Evolutionary conservation across 2,329 filamentous ascomycete genomes (phyloP).

Genomic region (Lecanicillium sp.): DNA sequence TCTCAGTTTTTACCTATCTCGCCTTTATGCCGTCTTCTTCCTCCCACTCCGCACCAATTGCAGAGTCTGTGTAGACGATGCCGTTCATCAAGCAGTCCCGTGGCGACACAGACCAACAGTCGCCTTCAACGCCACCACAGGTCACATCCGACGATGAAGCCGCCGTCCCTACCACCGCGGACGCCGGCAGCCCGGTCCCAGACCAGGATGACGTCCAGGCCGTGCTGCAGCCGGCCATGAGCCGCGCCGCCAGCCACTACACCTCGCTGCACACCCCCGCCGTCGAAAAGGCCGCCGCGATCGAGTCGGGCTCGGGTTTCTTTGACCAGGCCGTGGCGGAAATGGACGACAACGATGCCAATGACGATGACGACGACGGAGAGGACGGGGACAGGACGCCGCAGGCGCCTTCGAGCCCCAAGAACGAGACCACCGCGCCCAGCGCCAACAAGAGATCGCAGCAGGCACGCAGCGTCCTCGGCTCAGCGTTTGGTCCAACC

Average conservation of each 20-base stretch:
- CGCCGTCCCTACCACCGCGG: slow-evolving; percentile 10
- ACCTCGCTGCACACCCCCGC: slow-evolving; percentile 48
- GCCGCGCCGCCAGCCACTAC: slow-evolving; percentile 46
- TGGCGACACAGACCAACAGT: slow-evolving; percentile 2
- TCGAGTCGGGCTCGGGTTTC: slow-evolving; percentile 30
- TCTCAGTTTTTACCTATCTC: too few relatives aligned
- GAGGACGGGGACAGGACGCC: too few relatives aligned
- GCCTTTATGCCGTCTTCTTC: too few relatives aligned
- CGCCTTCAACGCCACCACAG: too few relatives aligned
- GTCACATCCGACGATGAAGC: slow-evolving; percentile 9
- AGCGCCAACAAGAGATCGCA: slow-evolving; percentile 3
- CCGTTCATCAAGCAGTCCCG: too few relatives aligned
- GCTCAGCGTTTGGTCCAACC: slow-evolving; percentile 37
- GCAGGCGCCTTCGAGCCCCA: not conserved
- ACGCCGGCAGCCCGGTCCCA: slow-evolving; percentile 31
- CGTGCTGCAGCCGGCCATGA: slow-evolving; percentile 52
- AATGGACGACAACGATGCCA: slow-evolving; percentile 8
- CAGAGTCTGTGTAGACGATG: too few relatives aligned
- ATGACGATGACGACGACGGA: slow-evolving; percentile 12
- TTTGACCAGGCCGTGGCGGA: slow-evolving; percentile 16
- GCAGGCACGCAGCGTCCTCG: slow-evolving; percentile 26
- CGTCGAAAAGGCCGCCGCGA: slow-evolving; percentile 48
- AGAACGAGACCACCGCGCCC: not conserved
- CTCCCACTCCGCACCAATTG: too few relatives aligned
- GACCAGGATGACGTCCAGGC: slow-evolving; percentile 51